Evolutionary conservation across 257 asterid genomes (phyloP).

Genomic region (Mentha longifolia): DNA sequence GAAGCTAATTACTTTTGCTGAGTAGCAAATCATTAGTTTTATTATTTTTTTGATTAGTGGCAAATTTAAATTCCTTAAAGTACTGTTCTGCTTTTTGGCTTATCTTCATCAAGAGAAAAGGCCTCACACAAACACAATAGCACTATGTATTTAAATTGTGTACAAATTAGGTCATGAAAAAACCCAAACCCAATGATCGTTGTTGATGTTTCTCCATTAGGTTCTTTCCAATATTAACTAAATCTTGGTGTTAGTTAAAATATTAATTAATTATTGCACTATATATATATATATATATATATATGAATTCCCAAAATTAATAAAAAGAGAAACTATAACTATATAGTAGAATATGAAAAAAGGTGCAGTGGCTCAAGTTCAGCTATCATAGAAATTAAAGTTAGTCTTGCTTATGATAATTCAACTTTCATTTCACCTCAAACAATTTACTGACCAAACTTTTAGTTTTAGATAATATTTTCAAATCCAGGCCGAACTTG

Average conservation of each 20-base stretch:
- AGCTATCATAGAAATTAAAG: slow-evolving; percentile 31
- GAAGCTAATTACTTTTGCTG: slow-evolving; percentile 37
- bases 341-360: neutral
- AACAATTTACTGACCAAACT: slow-evolving; percentile 11
- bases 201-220: slow-evolving; percentile 24
- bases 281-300: too few species aligned
- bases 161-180: slow-evolving; percentile 56
- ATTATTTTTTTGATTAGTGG: slow-evolving; percentile 31
- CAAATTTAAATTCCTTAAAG: slow-evolving; percentile 8
- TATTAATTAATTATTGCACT: slow-evolving; percentile 27
- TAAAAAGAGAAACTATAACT: neutral
- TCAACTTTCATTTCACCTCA: slow-evolving; percentile 34
- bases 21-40: slow-evolving; percentile 37
- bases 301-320: neutral
- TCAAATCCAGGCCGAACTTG: neutral
- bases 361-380: slow-evolving; percentile 12
- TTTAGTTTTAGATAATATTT: slow-evolving; percentile 2
- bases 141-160: slow-evolving; percentile 31
- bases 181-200: slow-evolving; percentile 22
- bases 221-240: slow-evolving; percentile 1
- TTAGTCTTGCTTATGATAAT: slow-evolving; percentile 43
- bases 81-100: slow-evolving; percentile 24
- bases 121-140: slow-evolving; percentile 14
- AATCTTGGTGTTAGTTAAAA: slow-evolving; percentile 17
- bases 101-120: slow-evolving; percentile 30